Evolutionary conservation across 164 flowering plant species (phyloP).

Genomic region (Saururus chinensis): DNA sequence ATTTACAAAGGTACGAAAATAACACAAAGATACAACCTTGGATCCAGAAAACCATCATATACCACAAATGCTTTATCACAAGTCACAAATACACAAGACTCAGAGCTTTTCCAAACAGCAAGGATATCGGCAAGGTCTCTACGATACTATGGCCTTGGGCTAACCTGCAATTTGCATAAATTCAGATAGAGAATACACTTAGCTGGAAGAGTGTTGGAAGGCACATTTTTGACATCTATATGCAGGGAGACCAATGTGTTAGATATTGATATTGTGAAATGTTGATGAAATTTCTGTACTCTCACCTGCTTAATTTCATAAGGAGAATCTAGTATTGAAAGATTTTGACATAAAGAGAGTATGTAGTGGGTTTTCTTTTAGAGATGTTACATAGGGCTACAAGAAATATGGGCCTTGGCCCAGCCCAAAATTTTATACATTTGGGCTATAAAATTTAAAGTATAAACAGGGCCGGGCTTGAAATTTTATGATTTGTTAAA

Average conservation of each 20-base stretch:
- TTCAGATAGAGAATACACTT: constrained; percentile 11
- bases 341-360: constrained; percentile 62
- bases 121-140: constrained; percentile 71
- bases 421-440: no score
- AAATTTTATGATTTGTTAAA: no score
- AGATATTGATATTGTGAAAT: not conserved
- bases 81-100: constrained; percentile 37
- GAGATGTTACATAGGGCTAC: no score
- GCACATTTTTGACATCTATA: constrained; percentile 67
- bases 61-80: constrained; percentile 20
- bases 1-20: no score
- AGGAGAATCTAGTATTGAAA: constrained; percentile 42
- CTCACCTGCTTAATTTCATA: not conserved
- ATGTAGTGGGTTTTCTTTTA: constrained; percentile 43
- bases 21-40: constrained; percentile 12
- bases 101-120: constrained; percentile 61
- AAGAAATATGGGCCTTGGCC: no score
- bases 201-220: constrained; percentile 65
- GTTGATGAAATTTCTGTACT: not conserved
- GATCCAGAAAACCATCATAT: constrained; percentile 23
- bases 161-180: constrained; percentile 68
- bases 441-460: no score
- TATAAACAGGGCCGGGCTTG: no score
- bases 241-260: constrained; percentile 39
- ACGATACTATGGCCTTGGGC: constrained; percentile 82